Evolutionary conservation across 192 early-diverging fungal species (phyloP).

Genomic region (Linnemannia elongata): DNA sequence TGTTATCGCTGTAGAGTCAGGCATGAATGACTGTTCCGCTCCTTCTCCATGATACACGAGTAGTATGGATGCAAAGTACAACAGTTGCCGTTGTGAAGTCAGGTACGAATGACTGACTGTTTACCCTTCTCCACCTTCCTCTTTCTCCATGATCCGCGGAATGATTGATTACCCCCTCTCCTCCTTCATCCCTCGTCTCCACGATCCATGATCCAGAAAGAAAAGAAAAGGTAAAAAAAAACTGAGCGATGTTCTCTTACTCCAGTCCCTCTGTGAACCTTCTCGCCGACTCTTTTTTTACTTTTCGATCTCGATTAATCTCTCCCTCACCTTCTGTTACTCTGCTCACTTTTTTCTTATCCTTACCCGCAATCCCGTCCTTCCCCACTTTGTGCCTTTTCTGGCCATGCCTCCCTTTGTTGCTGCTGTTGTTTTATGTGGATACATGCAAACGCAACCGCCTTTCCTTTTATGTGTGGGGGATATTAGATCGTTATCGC

Average conservation of each 20-base stretch:
- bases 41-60: no score
- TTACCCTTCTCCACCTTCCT: no score
- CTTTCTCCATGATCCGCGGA: background rate
- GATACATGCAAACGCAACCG: background rate
- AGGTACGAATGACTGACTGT: no score
- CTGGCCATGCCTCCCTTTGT: background rate
- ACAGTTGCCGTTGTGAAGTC: no score
- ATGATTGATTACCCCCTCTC: no score
- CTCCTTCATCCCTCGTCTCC: no score
- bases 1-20: no score
- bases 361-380: background rate
- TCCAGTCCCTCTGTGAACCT: background rate
- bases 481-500: background rate
- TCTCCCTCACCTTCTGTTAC: background rate
- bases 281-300: background rate
- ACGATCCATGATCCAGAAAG: background rate
- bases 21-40: no score
- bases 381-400: slow-evolving; percentile 12
- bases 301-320: background rate
- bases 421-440: background rate
- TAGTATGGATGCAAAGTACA: no score
- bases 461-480: slow-evolving; percentile 5
- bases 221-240: background rate
- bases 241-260: background rate
- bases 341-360: background rate